These are phyloP conservation scores for Penstemon davidsonii DNA, from an alignment of 257 asterid species.

Conservation along the genomic window DNA sequence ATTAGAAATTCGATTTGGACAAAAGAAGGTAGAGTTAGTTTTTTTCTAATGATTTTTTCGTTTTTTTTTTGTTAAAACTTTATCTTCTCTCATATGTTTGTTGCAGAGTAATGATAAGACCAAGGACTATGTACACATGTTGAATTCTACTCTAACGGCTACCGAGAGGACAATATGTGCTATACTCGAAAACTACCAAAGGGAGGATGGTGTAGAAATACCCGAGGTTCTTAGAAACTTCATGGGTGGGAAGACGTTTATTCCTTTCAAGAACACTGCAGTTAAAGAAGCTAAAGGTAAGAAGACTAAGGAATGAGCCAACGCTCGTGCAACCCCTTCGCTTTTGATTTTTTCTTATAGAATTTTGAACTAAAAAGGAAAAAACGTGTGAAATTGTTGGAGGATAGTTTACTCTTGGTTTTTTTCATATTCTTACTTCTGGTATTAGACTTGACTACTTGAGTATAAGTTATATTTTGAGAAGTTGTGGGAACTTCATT, in stretches of 20 bases:
- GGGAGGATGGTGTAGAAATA: conserved; percentile 82
- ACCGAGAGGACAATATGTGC: conserved; percentile 93
- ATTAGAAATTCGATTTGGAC: conserved; percentile 89
- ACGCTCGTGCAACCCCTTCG: not conserved
- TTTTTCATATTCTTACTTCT: too few relatives aligned
- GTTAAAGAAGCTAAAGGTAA: conserved; percentile 64
- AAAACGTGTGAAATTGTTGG: not conserved
- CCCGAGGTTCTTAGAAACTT: conserved; percentile 68
- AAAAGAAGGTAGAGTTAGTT: conserved; percentile 58
- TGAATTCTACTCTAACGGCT: conserved; percentile 93
- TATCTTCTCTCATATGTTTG: conserved; percentile 8
- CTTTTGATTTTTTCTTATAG: not conserved
- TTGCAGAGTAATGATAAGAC: conserved; percentile 73
- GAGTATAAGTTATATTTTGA: too few relatives aligned
- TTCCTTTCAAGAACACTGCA: conserved; percentile 58
- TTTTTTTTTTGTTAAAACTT: not conserved
- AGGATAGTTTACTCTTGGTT: not conserved
- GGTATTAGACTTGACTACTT: too few relatives aligned
- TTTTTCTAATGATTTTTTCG: not conserved
- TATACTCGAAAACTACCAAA: conserved; percentile 88
- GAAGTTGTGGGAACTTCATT: too few relatives aligned
- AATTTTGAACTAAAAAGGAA: not conserved
- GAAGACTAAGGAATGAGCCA: conserved; percentile 44
- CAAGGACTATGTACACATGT: conserved; percentile 83
- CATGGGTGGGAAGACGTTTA: conserved; percentile 73